These are phyloP conservation scores for Epichloe hybrida DNA, from an alignment of 2,329 filamentous ascomycete species.

Conservation along the genomic window DNA sequence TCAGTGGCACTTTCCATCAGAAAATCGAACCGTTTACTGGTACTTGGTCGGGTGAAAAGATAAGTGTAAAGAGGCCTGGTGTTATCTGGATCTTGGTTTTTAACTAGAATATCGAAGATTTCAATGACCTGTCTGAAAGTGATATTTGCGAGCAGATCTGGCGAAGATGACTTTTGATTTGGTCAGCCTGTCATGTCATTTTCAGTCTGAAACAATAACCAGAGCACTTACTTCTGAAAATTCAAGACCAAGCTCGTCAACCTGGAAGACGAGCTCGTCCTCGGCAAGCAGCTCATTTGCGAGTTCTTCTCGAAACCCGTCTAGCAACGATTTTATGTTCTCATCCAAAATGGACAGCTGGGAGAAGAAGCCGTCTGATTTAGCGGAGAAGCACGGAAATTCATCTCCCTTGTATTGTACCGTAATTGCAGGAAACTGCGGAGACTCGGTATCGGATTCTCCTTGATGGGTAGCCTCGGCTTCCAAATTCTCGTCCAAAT, in stretches of 20 bases:
- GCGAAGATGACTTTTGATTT: constrained; percentile 20
- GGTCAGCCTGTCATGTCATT: constrained; percentile 13
- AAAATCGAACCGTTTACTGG: constrained; percentile 24
- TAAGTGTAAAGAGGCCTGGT: constrained; percentile 28
- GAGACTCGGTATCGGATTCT: constrained; percentile 2
- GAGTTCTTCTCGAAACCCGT: constrained; percentile 31
- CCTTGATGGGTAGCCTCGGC: constrained; percentile 1
- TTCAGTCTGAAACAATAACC: neutral
- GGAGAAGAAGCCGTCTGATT: constrained; percentile 30
- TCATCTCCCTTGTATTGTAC: constrained; percentile 31
- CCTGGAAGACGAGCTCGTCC: constrained; percentile 37
- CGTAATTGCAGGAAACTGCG: constrained; percentile 23
- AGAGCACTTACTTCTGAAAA: constrained; percentile 33
- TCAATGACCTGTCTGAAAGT: constrained; percentile 28
- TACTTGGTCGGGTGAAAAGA: constrained; percentile 26
- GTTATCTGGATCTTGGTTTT: constrained; percentile 28
- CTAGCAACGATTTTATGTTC: constrained; percentile 30
- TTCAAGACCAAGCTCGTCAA: constrained; percentile 39
- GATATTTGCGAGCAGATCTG: constrained; percentile 20
- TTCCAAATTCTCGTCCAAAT: neutral
- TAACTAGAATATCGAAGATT: constrained; percentile 28
- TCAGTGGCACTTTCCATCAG: constrained; percentile 28
- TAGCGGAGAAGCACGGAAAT: constrained; percentile 26
- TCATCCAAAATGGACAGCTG: constrained; percentile 27
- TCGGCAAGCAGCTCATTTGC: constrained; percentile 28